A percentile compares a stretch with the other conserved stretches of the same genome.
phyloP scores from a whole-genome alignment of 2,329 filamentous ascomycete species.

The Fusarium metavorans region DNA sequence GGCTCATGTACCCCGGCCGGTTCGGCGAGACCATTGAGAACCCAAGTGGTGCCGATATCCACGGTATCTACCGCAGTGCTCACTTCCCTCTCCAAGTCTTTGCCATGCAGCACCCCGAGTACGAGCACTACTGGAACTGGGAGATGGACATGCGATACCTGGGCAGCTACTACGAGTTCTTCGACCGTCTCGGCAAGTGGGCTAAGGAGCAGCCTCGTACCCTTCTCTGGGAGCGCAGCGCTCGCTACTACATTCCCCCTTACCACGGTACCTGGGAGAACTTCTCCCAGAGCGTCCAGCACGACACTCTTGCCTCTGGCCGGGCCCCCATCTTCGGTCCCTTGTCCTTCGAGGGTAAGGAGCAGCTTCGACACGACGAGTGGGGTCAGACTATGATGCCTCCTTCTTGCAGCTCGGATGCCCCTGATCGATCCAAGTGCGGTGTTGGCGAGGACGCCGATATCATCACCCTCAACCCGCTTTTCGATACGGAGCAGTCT shows the following conservation, averaged over 20 bases:
- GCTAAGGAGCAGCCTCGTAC: slow-evolving; percentile 75
- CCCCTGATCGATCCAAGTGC: slow-evolving; percentile 62
- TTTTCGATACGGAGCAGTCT: slow-evolving; percentile 78
- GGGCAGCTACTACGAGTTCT: slow-evolving; percentile 78
- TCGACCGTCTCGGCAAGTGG: slow-evolving; percentile 76
- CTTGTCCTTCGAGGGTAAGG: slow-evolving; percentile 61
- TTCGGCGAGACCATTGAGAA: slow-evolving; percentile 77
- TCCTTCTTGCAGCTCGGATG: slow-evolving; percentile 64
- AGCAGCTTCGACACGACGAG: slow-evolving; percentile 63
- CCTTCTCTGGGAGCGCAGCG: slow-evolving; percentile 82
- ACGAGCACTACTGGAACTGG: slow-evolving; percentile 77
- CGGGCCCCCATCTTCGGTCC: slow-evolving; percentile 78
- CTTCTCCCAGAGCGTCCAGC: slow-evolving; percentile 73
- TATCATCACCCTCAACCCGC: slow-evolving; percentile 81
- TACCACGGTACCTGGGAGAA: slow-evolving; percentile 79
- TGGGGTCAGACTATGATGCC: slow-evolving; percentile 66
- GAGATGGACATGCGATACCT: slow-evolving; percentile 76
- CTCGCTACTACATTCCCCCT: slow-evolving; percentile 80
- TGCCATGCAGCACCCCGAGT: slow-evolving; percentile 71
- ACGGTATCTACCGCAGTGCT: slow-evolving; percentile 76
- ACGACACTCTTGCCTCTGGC: slow-evolving; percentile 66
- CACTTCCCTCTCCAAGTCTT: slow-evolving; percentile 75
- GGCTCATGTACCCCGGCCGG: slow-evolving; percentile 77
- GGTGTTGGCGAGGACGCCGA: slow-evolving; percentile 80
- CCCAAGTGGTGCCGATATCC: slow-evolving; percentile 68